Percentiles rank a stretch among this genome's conserved stretches.
Evolutionary conservation across 2,329 filamentous ascomycete genomes (phyloP).

Genomic region (Cordyceps tenuipes): DNA sequence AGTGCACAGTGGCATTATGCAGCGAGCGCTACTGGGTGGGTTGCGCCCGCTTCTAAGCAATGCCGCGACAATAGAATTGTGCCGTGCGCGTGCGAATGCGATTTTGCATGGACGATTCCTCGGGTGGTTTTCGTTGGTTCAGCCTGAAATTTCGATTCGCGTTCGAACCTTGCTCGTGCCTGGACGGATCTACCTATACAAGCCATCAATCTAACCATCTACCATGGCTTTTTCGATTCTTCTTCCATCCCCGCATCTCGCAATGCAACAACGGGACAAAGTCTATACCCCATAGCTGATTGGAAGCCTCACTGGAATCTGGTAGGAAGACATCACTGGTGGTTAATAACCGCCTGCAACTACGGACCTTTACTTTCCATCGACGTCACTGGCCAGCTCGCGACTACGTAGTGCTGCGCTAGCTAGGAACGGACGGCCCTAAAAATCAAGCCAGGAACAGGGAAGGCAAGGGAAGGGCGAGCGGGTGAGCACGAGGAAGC

Average conservation of each 20-base stretch:
- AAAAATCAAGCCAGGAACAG: background rate
- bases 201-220: background rate
- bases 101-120: background rate
- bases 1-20: background rate
- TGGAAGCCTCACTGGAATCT: background rate
- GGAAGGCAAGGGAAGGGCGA: background rate
- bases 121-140: background rate
- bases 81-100: background rate
- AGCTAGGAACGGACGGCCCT: too few relatives aligned
- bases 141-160: background rate
- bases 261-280: background rate
- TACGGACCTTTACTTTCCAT: background rate
- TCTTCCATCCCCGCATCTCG: background rate
- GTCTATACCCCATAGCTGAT: background rate
- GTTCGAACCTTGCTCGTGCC: background rate
- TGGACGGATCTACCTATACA: background rate
- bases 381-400: background rate
- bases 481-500: background rate
- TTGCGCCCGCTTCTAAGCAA: conserved; percentile 1
- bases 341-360: background rate
- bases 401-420: background rate
- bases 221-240: background rate
- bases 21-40: background rate
- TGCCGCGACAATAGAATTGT: conserved; percentile 6
- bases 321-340: background rate